Base-by-base conservation (phyloP, 345 rosid species). In the Geranium rotundifolium region DNA sequence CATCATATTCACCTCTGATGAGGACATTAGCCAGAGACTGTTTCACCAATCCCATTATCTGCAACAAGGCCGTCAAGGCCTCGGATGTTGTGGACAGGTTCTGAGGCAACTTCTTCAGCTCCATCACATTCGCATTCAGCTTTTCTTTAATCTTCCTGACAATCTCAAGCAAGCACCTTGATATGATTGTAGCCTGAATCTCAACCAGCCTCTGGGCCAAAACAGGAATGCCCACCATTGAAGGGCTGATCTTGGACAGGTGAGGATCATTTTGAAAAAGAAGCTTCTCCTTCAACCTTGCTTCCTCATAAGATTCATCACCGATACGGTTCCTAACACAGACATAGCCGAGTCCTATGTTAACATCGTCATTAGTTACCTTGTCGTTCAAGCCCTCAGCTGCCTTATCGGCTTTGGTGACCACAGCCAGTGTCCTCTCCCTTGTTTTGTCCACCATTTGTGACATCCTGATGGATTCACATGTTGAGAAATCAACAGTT, bases 381-480 rank as follows among this genome's bases (percentile, higher is more conserved):
- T 85, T 82, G 71, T 80, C 74, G 10, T 63, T 64, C 18, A 79
- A 61, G 0, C 84, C 87, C 69, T 85, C 82, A 0, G 84, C 82
- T 0, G 83, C 71, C 68, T 59, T 81, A 5, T 83, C 88, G 0
- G 80, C 77, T 17, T 81, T 73, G 1, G 89, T 82, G 0, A 83
- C 91, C 0, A 77, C 84, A 2, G 86, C 88, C 0, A 81, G 78
- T 34, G 88, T 81, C 20, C 88, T 55, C 37, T 61, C 74, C 0
- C 88, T 83, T 0, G 72, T 75, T 67, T 63, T 79, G 57, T 83
- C 86, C 2, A 85, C 85, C 57, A 68, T 61, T 39, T 61, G 73
- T 0, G 84, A 82, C 91, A 79, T 85, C 10, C 79, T 62, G 1
- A 85, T 82, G 10, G 85, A 82, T 50, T 85, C 85, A 46, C 87